Evolutionary conservation across 2,329 filamentous ascomycete species (phyloP), one percentile per base, ranked within the genome.

Genomic region (Hypoxylon sp.): DNA sequence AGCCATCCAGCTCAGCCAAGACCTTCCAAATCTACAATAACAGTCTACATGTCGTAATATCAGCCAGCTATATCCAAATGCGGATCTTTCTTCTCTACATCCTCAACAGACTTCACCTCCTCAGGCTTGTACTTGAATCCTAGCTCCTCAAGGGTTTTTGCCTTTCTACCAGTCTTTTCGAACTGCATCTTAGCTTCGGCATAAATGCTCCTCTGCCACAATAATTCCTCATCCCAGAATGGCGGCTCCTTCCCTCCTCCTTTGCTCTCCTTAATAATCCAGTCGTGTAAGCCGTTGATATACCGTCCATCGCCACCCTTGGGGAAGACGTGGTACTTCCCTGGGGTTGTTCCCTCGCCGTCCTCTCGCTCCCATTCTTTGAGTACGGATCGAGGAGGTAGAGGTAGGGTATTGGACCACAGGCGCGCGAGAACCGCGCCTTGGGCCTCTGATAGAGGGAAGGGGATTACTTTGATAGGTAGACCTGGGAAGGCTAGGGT

Each of bases 401-500:
- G 81, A 0, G 79, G 68, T 0, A 97, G 81, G 0, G 87, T 81
- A 32, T 91, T 91, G 0, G 92, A 87, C 86, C 92, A 97, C 0
- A 94, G 85, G 0, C 92, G 87, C 1, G 94, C 88, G 47, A 96
- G 83, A 0, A 92, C 86, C 0, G 94, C 91, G 0, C 89, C 88
- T 78, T 97, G 94, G 5, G 87, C 88, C 79, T 97, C 93, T 0
- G 90, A 85, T 0, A 96, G 73, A 0, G 92, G 90, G 76, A 97
- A 97, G 0, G 95, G 95, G n/a, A 96, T 91, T n/a, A 96, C 87
- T 70, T 91, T 91, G 75, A 94, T 90, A 14, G 91, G 90, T 39
- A 97, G 82, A 0, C 87, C 88, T 0, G 91, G 84, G 75, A 97
- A 94, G 0, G 87, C 90, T 1, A 98, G 82, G 0, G 92, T 96